phyloP scores from a whole-genome alignment of 352 stramenopile genomes.

The Phytopythium delawarense region DNA sequence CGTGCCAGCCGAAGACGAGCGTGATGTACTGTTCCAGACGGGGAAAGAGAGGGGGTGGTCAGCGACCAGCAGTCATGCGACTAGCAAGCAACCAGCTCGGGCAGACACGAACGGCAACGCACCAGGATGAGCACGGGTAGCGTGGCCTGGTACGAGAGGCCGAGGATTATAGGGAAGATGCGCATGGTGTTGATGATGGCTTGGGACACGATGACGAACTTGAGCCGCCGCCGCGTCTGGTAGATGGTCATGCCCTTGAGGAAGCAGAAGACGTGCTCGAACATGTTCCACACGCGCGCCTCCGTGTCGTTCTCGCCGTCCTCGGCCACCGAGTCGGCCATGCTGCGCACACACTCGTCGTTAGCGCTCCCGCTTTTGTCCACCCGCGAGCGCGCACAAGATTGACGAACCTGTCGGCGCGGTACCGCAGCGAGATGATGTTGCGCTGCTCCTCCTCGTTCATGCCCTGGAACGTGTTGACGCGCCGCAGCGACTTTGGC shows the following conservation, averaged over 20 bases:
- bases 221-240: conserved; percentile 67
- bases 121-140: conserved; percentile 80
- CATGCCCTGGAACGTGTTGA: conserved; percentile 64
- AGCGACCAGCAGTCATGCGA: background rate
- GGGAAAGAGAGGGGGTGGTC: background rate
- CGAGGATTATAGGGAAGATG: conserved; percentile 85
- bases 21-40: conserved; percentile 56
- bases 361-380: background rate
- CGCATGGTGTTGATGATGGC: conserved; percentile 75
- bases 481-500: conserved; percentile 46
- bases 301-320: conserved; percentile 55
- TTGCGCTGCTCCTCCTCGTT: conserved; percentile 82
- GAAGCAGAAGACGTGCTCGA: conserved; percentile 86
- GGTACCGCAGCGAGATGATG: conserved; percentile 84
- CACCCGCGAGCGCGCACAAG: background rate
- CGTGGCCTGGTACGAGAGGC: conserved; percentile 79
- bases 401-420: conserved; percentile 47
- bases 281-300: conserved; percentile 71
- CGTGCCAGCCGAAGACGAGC: conserved; percentile 84
- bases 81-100: background rate
- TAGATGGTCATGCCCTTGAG: conserved; percentile 89
- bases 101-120: conserved; percentile 1
- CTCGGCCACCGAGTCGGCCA: conserved; percentile 76
- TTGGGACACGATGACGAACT: conserved; percentile 88
- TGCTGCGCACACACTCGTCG: conserved; percentile 22